Conservation (phyloP, 805 yeast species). For the Debaryomyces hansenii region DNA sequence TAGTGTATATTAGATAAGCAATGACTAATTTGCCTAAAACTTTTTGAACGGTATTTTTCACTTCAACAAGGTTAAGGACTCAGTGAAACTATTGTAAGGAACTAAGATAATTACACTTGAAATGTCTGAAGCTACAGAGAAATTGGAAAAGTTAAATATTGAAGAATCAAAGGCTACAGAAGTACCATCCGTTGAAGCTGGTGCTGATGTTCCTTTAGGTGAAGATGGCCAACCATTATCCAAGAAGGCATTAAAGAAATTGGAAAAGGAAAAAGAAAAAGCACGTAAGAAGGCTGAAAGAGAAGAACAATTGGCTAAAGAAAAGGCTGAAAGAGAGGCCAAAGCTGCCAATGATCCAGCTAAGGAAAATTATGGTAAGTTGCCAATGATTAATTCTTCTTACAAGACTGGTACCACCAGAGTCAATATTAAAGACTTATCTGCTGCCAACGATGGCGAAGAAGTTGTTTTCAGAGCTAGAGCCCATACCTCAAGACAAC, state of each 20-base stretch:
- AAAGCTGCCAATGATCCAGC: slow-evolving; percentile 78
- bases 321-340: slow-evolving; percentile 77
- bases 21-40: not conserved
- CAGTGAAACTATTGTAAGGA: too few relatives aligned
- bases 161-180: slow-evolving; percentile 11
- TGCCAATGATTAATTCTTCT: slow-evolving; percentile 80
- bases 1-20: not conserved
- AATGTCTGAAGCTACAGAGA: slow-evolving; percentile 27
- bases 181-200: slow-evolving; percentile 15
- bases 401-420: slow-evolving; percentile 68
- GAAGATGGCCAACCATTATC: slow-evolving; percentile 85
- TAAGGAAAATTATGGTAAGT: slow-evolving; percentile 82
- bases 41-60: not conserved
- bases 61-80: too few relatives aligned
- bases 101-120: not conserved
- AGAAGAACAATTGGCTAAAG: slow-evolving; percentile 83
- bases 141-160: slow-evolving; percentile 21
- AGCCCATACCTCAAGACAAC: slow-evolving; percentile 89
- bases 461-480: slow-evolving; percentile 89
- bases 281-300: slow-evolving; percentile 90
- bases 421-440: slow-evolving; percentile 54
- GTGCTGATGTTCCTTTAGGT: slow-evolving; percentile 42
- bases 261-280: slow-evolving; percentile 90
- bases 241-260: slow-evolving; percentile 92
- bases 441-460: slow-evolving; percentile 67